Evolutionary conservation across 31 red algal species (phyloP).

Genomic region (Odonthalia washingtoniensis): DNA sequence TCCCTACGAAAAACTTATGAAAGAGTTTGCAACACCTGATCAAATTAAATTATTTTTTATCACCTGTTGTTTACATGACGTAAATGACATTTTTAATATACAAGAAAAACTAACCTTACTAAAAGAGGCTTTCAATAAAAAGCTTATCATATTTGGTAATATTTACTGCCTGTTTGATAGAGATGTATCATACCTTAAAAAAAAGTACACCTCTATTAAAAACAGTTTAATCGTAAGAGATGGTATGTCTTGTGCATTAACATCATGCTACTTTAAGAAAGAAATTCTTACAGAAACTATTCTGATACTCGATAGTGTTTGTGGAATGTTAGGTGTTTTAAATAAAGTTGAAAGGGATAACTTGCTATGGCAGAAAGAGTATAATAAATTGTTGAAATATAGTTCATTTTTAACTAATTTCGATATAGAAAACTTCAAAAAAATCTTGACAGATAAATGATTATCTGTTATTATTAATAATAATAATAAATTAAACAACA

Average conservation of each 20-base stretch:
- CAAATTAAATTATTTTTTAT: conserved; percentile 32
- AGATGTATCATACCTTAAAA: conserved; percentile 32
- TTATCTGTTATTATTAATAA: conserved; percentile 35
- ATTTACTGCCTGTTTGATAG: conserved; percentile 33
- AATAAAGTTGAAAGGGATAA: conserved; percentile 34
- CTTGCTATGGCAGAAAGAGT: conserved; percentile 33
- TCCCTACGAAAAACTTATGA: no score
- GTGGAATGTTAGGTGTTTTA: conserved; percentile 33
- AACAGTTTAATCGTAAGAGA: conserved; percentile 34
- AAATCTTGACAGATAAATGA: conserved; percentile 34
- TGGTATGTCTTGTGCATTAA: conserved; percentile 33
- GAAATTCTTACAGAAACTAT: conserved; percentile 34
- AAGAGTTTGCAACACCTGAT: no score
- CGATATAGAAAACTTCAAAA: conserved; percentile 34
- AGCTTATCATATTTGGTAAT: conserved; percentile 34
- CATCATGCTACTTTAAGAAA: conserved; percentile 34
- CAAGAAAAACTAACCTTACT: conserved; percentile 34
- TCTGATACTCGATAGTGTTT: conserved; percentile 33
- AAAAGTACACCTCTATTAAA: conserved; percentile 34
- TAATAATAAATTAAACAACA: conserved; percentile 35
- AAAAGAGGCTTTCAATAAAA: conserved; percentile 34
- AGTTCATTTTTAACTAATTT: conserved; percentile 35
- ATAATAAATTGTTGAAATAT: conserved; percentile 35
- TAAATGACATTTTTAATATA: conserved; percentile 35
- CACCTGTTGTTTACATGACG: conserved; percentile 33